phyloP scores from a whole-genome alignment of 345 rosid species.

The Firmiana major region DNA sequence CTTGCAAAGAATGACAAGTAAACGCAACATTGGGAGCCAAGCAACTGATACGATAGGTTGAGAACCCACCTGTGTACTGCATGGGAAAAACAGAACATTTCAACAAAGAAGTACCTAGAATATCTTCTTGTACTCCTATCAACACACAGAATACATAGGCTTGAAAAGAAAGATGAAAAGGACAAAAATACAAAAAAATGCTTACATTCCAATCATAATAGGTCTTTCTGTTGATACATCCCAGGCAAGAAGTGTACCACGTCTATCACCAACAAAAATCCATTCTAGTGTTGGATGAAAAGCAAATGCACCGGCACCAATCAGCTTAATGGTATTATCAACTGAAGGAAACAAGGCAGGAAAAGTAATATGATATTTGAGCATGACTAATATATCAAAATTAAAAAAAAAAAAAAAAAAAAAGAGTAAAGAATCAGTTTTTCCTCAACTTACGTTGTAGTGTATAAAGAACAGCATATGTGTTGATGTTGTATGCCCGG shows the following conservation, averaged over 20 bases:
- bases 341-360: conserved; percentile 42
- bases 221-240: conserved; percentile 99
- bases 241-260: conserved; percentile 96
- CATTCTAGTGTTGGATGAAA: conserved; percentile 95
- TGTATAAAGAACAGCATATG: conserved; percentile 89
- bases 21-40: conserved; percentile 79
- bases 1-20: conserved; percentile 79
- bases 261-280: conserved; percentile 95
- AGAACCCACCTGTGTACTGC: conserved; percentile 87
- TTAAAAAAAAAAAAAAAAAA: too few relatives aligned
- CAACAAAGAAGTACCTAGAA: neutral
- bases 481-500: conserved; percentile 91
- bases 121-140: neutral
- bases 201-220: conserved; percentile 94
- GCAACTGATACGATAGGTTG: conserved; percentile 88
- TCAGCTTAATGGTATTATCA: conserved; percentile 89
- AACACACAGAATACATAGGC: neutral
- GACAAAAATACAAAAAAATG: neutral
- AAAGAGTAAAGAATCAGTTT: neutral
- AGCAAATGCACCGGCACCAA: conserved; percentile 93
- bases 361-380: neutral
- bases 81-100: conserved; percentile 1
- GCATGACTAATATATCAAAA: neutral
- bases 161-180: neutral
- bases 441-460: conserved; percentile 66